Percentiles rank a stretch among this genome's conserved stretches.
phyloP scores from a whole-genome alignment of 805 yeast genomes.

The Zygoascus ofunaensis region DNA sequence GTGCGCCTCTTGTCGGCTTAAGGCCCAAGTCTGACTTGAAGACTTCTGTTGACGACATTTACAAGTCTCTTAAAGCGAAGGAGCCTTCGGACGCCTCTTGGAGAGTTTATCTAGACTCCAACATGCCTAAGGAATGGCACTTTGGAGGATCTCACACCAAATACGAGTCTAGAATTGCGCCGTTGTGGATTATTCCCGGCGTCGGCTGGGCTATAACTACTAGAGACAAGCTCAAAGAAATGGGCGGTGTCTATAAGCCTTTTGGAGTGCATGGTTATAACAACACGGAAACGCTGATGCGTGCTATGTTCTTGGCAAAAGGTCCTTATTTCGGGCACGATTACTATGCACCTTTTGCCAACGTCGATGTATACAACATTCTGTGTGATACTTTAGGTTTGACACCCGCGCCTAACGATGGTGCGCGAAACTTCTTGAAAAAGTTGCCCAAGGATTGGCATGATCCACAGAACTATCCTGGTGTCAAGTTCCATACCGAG shows the following conservation, averaged over 20 bases:
- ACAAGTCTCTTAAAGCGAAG: constrained; percentile 18
- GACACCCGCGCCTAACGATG: constrained; percentile 52
- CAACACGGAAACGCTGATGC: constrained; percentile 67
- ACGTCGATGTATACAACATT: constrained; percentile 64
- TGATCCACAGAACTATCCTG: constrained; percentile 27
- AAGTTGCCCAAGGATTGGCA: constrained; percentile 21
- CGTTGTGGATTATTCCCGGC: constrained; percentile 76
- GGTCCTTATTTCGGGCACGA: constrained; percentile 65
- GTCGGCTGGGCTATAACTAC: constrained; percentile 73
- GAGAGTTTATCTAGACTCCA: constrained; percentile 44
- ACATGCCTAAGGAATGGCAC: constrained; percentile 44
- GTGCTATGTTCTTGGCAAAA: constrained; percentile 67
- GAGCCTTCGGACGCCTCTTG: constrained; percentile 27
- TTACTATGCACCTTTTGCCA: constrained; percentile 52
- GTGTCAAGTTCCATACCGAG: constrained; percentile 21
- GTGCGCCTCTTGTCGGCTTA: constrained; percentile 81
- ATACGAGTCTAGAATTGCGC: constrained; percentile 54
- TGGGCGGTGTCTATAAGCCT: constrained; percentile 44
- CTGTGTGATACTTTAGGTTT: constrained; percentile 55
- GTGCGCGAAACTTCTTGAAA: constrained; percentile 27
- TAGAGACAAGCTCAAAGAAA: constrained; percentile 40
- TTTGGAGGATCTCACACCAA: constrained; percentile 40
- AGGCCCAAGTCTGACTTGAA: constrained; percentile 39
- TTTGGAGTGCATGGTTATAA: constrained; percentile 82
- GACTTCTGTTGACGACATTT: constrained; percentile 36